These are phyloP conservation scores for Xylaria palmicola DNA, from an alignment of 495 filamentous ascomycete genomes.

Conservation along the genomic window DNA sequence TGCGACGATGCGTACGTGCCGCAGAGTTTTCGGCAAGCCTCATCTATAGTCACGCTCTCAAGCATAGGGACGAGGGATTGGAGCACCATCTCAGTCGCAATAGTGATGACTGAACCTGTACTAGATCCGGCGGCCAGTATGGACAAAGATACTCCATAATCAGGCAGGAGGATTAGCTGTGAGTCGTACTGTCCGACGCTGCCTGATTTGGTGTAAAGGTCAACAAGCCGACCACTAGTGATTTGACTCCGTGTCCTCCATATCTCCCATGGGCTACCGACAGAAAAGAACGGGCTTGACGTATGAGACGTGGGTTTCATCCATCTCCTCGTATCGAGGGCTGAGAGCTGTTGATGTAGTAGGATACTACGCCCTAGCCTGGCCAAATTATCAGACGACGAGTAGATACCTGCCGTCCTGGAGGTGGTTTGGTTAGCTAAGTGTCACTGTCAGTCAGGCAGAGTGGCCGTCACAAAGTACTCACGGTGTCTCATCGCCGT, in stretches of 20 bases:
- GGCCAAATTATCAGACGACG: slow-evolving; percentile 40
- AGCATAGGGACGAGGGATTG: not conserved
- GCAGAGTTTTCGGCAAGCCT: not conserved
- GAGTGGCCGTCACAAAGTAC: not conserved
- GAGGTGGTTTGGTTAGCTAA: not conserved
- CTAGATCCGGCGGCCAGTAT: not conserved
- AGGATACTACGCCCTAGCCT: slow-evolving; percentile 47
- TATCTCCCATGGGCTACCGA: slow-evolving; percentile 54
- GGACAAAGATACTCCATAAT: slow-evolving; percentile 21
- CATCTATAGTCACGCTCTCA: not conserved
- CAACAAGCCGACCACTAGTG: slow-evolving; percentile 20
- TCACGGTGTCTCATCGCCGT: not conserved
- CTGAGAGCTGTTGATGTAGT: slow-evolving; percentile 36
- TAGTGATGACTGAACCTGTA: not conserved
- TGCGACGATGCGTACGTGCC: slow-evolving; percentile 32
- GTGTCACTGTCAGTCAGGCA: not conserved
- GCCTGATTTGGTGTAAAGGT: slow-evolving; percentile 48
- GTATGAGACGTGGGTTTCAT: slow-evolving; percentile 45
- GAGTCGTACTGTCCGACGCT: slow-evolving; percentile 34
- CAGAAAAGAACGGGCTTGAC: slow-evolving; percentile 27
- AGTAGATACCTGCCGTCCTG: slow-evolving; percentile 30
- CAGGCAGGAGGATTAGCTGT: slow-evolving; percentile 37
- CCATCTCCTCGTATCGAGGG: slow-evolving; percentile 42
- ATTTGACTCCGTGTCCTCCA: slow-evolving; percentile 9
- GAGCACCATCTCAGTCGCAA: slow-evolving; percentile 1